Percentiles rank a stretch among this genome's conserved stretches.
These are phyloP conservation scores for Rutstroemia sydowiana DNA, from an alignment of 2,329 filamentous ascomycete species.

Conservation along the genomic window DNA sequence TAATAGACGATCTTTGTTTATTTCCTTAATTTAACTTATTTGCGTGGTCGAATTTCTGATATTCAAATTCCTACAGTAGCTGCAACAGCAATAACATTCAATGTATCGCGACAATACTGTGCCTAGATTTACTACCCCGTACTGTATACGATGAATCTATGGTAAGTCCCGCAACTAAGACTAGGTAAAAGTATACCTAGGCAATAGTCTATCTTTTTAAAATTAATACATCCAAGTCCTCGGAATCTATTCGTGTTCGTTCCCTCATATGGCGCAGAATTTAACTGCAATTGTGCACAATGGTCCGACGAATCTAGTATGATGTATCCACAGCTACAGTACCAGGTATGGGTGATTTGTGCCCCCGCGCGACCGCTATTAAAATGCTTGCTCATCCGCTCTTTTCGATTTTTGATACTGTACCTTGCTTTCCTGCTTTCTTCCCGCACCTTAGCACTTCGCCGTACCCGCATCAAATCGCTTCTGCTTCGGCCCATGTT, in stretches of 20 bases:
- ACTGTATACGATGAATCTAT: neutral
- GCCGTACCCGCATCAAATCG: neutral
- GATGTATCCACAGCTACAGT: no score
- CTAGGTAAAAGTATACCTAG: neutral
- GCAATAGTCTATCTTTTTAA: neutral
- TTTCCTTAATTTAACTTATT: neutral
- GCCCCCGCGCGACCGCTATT: neutral
- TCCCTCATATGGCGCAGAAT: neutral
- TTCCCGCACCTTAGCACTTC: neutral
- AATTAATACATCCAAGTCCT: neutral
- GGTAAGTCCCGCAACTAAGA: neutral
- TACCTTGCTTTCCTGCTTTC: neutral
- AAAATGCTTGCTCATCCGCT: neutral
- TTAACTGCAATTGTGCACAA: neutral
- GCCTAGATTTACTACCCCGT: neutral
- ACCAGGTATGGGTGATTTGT: neutral
- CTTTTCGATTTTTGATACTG: neutral
- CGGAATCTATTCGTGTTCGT: neutral
- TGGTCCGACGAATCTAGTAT: neutral
- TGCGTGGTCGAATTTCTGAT: no score
- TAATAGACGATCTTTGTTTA: neutral
- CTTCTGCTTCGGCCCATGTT: conserved; percentile 9
- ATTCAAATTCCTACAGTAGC: no score
- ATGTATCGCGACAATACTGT: neutral
- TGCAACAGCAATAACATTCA: neutral